A percentile compares a stretch with the other conserved stretches of the same genome.
Evolutionary conservation across 2,329 filamentous ascomycete genomes (phyloP).

Genomic region (Diplodia corticola): DNA sequence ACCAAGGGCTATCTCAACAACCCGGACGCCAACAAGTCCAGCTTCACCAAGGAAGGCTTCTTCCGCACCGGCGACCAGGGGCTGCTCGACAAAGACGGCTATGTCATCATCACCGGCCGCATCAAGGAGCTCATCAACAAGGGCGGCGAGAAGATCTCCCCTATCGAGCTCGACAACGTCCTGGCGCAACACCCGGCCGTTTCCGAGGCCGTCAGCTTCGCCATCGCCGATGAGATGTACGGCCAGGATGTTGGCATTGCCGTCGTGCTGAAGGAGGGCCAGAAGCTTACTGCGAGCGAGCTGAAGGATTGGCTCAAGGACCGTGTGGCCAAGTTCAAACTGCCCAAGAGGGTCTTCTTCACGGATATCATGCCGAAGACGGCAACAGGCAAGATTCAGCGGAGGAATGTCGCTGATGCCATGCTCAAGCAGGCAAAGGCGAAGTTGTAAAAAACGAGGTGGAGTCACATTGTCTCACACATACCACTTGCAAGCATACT

Average conservation of each 20-base stretch:
- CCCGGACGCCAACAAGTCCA: conserved; percentile 68
- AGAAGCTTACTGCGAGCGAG: conserved; percentile 56
- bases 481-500: neutral
- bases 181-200: conserved; percentile 72
- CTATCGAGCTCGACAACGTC: conserved; percentile 84
- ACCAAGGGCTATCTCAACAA: conserved; percentile 87
- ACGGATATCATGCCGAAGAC: conserved; percentile 86
- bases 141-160: conserved; percentile 85
- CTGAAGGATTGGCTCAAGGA: conserved; percentile 68
- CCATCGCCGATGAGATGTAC: conserved; percentile 78
- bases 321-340: conserved; percentile 78
- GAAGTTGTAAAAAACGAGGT: conserved; percentile 47
- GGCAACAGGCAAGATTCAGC: conserved; percentile 86
- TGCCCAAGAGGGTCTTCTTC: conserved; percentile 82
- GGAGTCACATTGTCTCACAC: neutral
- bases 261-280: conserved; percentile 68
- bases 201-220: conserved; percentile 79
- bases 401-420: conserved; percentile 79
- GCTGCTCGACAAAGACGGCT: conserved; percentile 75
- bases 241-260: conserved; percentile 80
- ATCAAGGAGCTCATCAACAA: conserved; percentile 95
- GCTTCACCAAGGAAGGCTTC: conserved; percentile 74
- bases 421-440: conserved; percentile 72
- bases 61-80: conserved; percentile 90
- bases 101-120: conserved; percentile 82